phyloP scores from a whole-genome alignment of 1,139 yeast species.

The Scheffersomyces titani region DNA sequence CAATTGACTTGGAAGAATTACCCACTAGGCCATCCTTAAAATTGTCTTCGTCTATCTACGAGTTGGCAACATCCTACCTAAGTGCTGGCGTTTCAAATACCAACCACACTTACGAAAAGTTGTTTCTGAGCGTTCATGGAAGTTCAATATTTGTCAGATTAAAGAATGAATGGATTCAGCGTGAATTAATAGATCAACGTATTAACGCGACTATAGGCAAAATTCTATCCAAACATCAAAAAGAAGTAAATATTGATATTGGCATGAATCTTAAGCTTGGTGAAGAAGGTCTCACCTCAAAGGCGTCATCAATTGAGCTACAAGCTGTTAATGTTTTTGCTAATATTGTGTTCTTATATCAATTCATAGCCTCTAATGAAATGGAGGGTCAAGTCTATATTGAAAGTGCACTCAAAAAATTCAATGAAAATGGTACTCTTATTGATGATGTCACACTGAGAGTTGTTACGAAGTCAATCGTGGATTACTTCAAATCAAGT shows the following conservation, averaged over 20 bases:
- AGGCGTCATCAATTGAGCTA: neutral
- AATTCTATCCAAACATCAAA: neutral
- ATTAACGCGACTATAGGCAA: neutral
- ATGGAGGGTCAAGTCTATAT: conserved; percentile 12
- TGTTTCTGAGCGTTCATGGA: conserved; percentile 20
- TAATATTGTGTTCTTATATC: conserved; percentile 24
- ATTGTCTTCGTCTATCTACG: conserved; percentile 23
- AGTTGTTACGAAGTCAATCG: conserved; percentile 22
- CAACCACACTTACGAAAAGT: conserved; percentile 18
- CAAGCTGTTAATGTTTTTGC: conserved; percentile 16
- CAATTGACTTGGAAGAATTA: conserved; percentile 9
- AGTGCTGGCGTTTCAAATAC: conserved; percentile 5
- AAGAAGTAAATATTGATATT: neutral
- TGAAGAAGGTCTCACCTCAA: neutral
- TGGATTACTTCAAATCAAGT: conserved; percentile 32
- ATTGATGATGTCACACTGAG: conserved; percentile 16
- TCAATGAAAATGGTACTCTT: conserved; percentile 5
- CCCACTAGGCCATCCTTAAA: conserved; percentile 27
- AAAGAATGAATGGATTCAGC: conserved; percentile 32
- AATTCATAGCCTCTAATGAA: conserved; percentile 1
- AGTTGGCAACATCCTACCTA: conserved; percentile 19
- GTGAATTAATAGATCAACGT: neutral
- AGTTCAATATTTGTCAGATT: conserved; percentile 18
- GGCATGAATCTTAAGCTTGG: neutral
- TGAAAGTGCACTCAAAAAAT: conserved; percentile 2